Conservation (phyloP, 768 basidiomycete species). For the Tephrocybe sp. region DNA sequence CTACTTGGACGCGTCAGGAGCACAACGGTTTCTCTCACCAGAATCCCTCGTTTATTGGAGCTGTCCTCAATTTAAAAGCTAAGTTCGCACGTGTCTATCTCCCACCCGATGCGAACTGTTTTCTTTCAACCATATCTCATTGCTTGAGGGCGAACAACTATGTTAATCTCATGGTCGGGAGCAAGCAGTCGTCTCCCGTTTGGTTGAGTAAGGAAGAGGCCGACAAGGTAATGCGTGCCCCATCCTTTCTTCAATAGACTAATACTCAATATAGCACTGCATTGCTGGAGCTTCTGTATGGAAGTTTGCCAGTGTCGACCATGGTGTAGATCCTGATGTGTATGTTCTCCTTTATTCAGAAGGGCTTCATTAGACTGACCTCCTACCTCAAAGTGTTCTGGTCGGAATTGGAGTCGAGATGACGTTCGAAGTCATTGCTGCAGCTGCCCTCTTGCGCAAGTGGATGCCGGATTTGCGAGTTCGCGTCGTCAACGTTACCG, state of each 20-base stretch:
- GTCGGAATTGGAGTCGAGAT: constrained; percentile 88
- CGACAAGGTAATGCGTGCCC: constrained; percentile 40
- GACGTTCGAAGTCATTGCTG: constrained; percentile 87
- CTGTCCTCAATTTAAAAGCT: constrained; percentile 78
- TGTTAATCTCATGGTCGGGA: constrained; percentile 85
- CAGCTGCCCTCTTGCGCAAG: constrained; percentile 74
- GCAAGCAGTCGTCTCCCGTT: constrained; percentile 79
- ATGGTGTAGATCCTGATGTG: constrained; percentile 72
- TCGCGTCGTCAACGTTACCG: constrained; percentile 86
- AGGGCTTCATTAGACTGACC: neutral
- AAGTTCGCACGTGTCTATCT: constrained; percentile 73
- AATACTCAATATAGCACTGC: constrained; percentile 55
- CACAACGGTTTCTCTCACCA: constrained; percentile 93
- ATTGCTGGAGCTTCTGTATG: constrained; percentile 85
- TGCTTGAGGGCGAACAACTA: constrained; percentile 84
- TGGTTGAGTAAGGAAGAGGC: constrained; percentile 79
- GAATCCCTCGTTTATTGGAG: constrained; percentile 82
- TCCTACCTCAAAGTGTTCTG: constrained; percentile 58
- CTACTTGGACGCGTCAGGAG: constrained; percentile 82
- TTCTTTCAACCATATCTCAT: constrained; percentile 80
- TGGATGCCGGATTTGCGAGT: constrained; percentile 71
- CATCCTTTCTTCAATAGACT: neutral
- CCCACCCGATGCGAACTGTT: constrained; percentile 89
- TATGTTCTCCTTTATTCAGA: constrained; percentile 25
- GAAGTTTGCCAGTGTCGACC: constrained; percentile 77